Percentiles rank a stretch among this genome's conserved stretches.
Conservation (phyloP, 2,329 filamentous ascomycete genomes). For the Neurospora crassa region DNA sequence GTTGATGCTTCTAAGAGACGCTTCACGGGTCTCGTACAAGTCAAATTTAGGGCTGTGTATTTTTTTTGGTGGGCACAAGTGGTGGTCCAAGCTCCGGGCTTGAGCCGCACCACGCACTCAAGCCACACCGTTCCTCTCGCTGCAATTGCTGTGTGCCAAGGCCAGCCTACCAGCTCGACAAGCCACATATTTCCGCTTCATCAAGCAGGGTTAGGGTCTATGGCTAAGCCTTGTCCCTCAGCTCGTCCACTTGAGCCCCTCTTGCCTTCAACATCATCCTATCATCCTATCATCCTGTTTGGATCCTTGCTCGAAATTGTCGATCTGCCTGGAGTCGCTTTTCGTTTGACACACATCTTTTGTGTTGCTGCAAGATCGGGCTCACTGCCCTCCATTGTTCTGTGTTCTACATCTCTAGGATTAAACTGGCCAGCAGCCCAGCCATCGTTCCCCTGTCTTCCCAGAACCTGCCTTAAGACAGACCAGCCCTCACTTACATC, state of each 20-base stretch:
- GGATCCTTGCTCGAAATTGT: neutral
- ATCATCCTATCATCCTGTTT: neutral
- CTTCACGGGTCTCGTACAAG: slow-evolving; percentile 14
- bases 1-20: slow-evolving; percentile 16
- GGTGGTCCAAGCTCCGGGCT: slow-evolving; percentile 9
- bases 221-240: neutral
- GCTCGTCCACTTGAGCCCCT: neutral
- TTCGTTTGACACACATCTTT: neutral
- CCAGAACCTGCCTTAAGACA: neutral
- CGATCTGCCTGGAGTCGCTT: neutral
- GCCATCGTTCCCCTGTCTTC: neutral
- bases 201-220: slow-evolving; percentile 13
- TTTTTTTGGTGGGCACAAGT: slow-evolving; percentile 21
- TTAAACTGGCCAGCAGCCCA: neutral
- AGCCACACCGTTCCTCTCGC: neutral
- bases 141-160: neutral
- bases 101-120: slow-evolving; percentile 9
- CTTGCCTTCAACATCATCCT: neutral
- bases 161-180: neutral
- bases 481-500: neutral
- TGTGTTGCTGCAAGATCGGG: neutral
- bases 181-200: neutral
- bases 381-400: neutral
- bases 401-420: neutral
- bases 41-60: slow-evolving; percentile 20